These are phyloP conservation scores for Exophiala sideris DNA, from an alignment of 2,329 filamentous ascomycete genomes.

Conservation along the genomic window DNA sequence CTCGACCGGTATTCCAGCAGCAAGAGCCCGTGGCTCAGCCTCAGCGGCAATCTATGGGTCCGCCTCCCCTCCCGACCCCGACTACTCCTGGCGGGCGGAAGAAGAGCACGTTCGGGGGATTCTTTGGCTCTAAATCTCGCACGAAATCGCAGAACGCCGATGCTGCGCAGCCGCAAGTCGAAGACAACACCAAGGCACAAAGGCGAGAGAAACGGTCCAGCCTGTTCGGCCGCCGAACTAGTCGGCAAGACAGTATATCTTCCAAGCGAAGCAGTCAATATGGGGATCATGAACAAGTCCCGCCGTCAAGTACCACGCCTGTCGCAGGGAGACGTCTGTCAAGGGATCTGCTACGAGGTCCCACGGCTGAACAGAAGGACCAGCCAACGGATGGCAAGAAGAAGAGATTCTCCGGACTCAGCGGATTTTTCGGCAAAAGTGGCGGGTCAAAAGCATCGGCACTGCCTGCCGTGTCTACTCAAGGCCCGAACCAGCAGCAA, in stretches of 20 bases:
- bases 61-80: conserved; percentile 1
- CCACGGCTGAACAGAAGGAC: conserved; percentile 7
- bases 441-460: background rate
- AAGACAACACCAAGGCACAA: background rate
- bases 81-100: conserved; percentile 3
- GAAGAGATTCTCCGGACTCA: conserved; percentile 25
- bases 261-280: conserved; percentile 20
- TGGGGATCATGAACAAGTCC: conserved; percentile 11
- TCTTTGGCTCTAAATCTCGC: conserved; percentile 20
- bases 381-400: conserved; percentile 19
- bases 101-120: conserved; percentile 18
- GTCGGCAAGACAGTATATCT: conserved; percentile 19
- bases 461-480: background rate
- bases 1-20: background rate
- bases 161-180: conserved; percentile 1
- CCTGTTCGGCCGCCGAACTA: conserved; percentile 13
- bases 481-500: background rate
- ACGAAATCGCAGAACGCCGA: conserved; percentile 18
- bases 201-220: conserved; percentile 20
- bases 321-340: conserved; percentile 7
- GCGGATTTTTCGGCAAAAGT: conserved; percentile 17
- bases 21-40: background rate
- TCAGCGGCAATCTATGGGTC: conserved; percentile 13
- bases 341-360: conserved; percentile 6
- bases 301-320: conserved; percentile 8